These are phyloP conservation scores for Verticillium albo-atrum DNA, from an alignment of 2,329 filamentous ascomycete genomes.

Conservation along the genomic window DNA sequence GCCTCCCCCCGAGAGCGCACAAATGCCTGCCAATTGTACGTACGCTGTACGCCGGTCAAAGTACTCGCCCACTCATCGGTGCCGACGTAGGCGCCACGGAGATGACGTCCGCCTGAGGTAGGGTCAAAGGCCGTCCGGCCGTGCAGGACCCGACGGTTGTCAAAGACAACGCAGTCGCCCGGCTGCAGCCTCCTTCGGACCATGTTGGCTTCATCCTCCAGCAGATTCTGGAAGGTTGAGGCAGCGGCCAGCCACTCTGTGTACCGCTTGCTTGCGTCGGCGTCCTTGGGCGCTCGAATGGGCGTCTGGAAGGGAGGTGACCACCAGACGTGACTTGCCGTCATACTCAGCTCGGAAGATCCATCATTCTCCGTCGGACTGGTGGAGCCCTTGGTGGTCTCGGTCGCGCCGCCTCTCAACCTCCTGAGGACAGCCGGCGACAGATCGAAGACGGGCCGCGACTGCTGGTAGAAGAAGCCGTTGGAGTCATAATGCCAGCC, in stretches of 20 bases:
- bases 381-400: no score
- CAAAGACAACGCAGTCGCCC: slow-evolving; percentile 90
- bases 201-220: slow-evolving; percentile 55
- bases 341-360: no score
- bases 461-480: slow-evolving; percentile 57
- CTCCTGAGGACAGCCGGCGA: no score
- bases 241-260: slow-evolving; percentile 45
- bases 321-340: slow-evolving; percentile 44
- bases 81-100: slow-evolving; percentile 81
- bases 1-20: not conserved
- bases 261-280: slow-evolving; percentile 4
- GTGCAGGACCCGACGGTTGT: slow-evolving; percentile 82
- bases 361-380: no score
- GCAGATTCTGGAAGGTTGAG: slow-evolving; percentile 48
- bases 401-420: no score
- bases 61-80: slow-evolving; percentile 36
- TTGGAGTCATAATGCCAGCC: slow-evolving; percentile 68
- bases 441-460: slow-evolving; percentile 51
- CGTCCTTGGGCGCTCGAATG: slow-evolving; percentile 25
- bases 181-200: slow-evolving; percentile 70
- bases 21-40: not conserved
- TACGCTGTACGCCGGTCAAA: not conserved
- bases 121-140: slow-evolving; percentile 73
- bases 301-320: slow-evolving; percentile 75
- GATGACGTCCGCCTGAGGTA: slow-evolving; percentile 65